Conservation (phyloP, 495 filamentous ascomycete species). For the Jackrogersella minutella region DNA sequence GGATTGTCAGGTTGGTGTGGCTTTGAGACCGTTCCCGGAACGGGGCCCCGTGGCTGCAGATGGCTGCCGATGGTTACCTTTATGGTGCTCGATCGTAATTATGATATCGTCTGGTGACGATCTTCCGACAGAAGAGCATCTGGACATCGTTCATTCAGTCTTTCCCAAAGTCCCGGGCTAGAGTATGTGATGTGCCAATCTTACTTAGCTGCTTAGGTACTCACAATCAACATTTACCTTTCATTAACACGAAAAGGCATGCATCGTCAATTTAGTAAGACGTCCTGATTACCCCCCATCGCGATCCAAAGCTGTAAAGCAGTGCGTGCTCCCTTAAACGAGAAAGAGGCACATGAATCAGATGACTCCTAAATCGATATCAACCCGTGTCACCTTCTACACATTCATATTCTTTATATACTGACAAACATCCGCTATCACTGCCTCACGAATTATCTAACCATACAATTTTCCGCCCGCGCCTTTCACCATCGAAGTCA, state of each 20-base stretch:
- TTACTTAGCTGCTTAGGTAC: neutral
- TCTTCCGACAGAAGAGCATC: conserved; percentile 34
- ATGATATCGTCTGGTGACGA: conserved; percentile 22
- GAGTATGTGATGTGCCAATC: conserved; percentile 12
- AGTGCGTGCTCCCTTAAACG: neutral
- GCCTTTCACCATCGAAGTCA: neutral
- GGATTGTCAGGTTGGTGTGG: neutral
- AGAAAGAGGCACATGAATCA: conserved; percentile 16
- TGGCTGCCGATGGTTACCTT: neutral
- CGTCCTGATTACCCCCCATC: conserved; percentile 12
- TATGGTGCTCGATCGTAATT: conserved; percentile 40
- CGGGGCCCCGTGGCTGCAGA: conserved; percentile 16
- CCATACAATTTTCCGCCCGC: neutral
- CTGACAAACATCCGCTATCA: too few species aligned
- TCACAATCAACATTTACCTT: conserved; percentile 14
- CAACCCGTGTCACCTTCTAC: neutral
- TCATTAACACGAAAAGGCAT: conserved; percentile 30
- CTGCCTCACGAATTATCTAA: too few species aligned
- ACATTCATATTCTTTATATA: neutral
- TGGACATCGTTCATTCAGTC: conserved; percentile 12
- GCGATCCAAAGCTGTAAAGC: neutral
- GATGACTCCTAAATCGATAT: neutral
- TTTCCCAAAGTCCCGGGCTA: neutral
- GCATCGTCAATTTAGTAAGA: conserved; percentile 19
- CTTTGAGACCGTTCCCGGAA: conserved; percentile 28